These are phyloP conservation scores for Porphyrellus cyaneotinctus DNA, from an alignment of 768 basidiomycete species.

Conservation along the genomic window DNA sequence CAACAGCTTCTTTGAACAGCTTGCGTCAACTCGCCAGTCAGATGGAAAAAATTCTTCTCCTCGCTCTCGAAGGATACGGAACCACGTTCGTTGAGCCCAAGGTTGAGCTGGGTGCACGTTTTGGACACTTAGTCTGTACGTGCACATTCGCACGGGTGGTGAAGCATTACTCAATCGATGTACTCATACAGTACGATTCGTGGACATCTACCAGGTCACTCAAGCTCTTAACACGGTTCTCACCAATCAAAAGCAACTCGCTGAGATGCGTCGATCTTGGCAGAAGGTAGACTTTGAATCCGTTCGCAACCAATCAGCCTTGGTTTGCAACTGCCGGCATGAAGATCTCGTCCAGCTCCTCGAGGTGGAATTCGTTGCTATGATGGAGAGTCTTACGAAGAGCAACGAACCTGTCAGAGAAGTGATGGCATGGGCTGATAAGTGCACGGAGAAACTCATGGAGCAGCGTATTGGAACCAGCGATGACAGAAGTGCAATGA, in stretches of 20 bases:
- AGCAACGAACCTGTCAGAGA: slow-evolving; percentile 78
- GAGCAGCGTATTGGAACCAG: slow-evolving; percentile 54
- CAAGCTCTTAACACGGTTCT: slow-evolving; percentile 86
- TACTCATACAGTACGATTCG: slow-evolving; percentile 65
- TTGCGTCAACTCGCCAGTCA: slow-evolving; percentile 81
- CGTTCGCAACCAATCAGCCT: slow-evolving; percentile 86
- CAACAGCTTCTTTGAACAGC: slow-evolving; percentile 60
- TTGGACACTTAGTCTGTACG: slow-evolving; percentile 85
- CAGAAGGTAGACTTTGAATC: slow-evolving; percentile 86
- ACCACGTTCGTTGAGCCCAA: slow-evolving; percentile 90
- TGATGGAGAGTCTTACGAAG: slow-evolving; percentile 69
- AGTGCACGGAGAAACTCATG: slow-evolving; percentile 83
- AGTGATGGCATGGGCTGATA: slow-evolving; percentile 89
- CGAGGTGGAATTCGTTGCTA: slow-evolving; percentile 77
- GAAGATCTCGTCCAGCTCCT: slow-evolving; percentile 83
- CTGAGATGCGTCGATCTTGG: slow-evolving; percentile 87
- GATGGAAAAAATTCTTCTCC: slow-evolving; percentile 85
- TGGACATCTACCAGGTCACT: slow-evolving; percentile 90
- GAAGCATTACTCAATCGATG: slow-evolving; percentile 1
- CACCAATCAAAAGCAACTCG: slow-evolving; percentile 79
- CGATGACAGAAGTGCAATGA: slow-evolving; percentile 79
- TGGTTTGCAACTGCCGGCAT: slow-evolving; percentile 90
- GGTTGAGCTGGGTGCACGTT: slow-evolving; percentile 85
- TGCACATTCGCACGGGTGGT: slow-evolving; percentile 21
- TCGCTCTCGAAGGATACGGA: slow-evolving; percentile 77